These are phyloP conservation scores for Nemania bipapillata DNA, from an alignment of 2,329 filamentous ascomycete genomes.

Conservation along the genomic window DNA sequence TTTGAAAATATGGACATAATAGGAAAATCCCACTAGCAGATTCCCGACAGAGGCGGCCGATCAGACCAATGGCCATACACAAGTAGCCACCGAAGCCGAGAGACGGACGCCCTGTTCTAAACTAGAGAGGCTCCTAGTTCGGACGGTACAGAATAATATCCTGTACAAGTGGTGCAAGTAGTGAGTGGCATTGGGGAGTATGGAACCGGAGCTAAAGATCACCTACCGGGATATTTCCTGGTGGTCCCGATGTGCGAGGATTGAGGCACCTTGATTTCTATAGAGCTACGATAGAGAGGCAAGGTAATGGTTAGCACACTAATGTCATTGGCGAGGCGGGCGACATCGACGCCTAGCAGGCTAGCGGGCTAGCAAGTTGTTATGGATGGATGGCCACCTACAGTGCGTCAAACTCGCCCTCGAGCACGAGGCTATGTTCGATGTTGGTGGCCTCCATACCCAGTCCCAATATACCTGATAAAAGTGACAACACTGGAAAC, in stretches of 20 bases:
- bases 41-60: no score
- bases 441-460: conserved; percentile 49
- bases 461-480: not conserved
- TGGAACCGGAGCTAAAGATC: conserved; percentile 16
- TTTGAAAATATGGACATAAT: no score
- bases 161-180: no score
- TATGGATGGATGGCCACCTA: conserved; percentile 51
- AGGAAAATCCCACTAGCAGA: no score
- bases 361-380: not conserved
- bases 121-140: no score
- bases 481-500: not conserved
- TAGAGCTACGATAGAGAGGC: conserved; percentile 46
- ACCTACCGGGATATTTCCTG: conserved; percentile 54
- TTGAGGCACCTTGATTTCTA: conserved; percentile 54
- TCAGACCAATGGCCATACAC: no score
- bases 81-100: no score
- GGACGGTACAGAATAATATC: no score
- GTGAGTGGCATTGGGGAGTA: not conserved
- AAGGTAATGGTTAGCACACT: conserved; percentile 26
- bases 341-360: not conserved
- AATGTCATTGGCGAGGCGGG: conserved; percentile 1
- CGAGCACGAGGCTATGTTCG: conserved; percentile 58
- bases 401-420: conserved; percentile 68
- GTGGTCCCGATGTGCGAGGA: conserved; percentile 40
- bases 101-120: no score